Evolutionary conservation across 2,329 filamentous ascomycete species (phyloP), one percentile per base, ranked within the genome.

Genomic region (Exophiala bonariae): DNA sequence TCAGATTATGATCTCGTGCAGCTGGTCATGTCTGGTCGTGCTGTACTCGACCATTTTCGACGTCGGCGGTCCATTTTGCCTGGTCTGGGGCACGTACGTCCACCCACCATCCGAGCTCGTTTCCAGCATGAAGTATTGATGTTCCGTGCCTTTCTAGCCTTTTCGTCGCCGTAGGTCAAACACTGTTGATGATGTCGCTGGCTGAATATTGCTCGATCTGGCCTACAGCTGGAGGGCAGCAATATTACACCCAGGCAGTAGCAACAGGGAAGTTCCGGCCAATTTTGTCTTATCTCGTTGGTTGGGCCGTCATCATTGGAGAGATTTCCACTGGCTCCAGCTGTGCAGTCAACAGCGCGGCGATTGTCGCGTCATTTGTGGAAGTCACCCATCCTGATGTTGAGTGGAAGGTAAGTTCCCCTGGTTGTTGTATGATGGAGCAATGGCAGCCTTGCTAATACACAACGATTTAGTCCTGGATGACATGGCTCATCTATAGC

Each of bases 31-130:
- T 32, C 44, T 54, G 19, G 52, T 54, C n/a, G 49, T 54, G 28
- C 39, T 54, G n/a, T 54, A 54, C 36, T 51, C 48, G 28, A 52
- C 49, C 48, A 54, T 54, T 37, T 54, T 54, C 22, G 52, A 54
- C 35, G 28, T 54, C n/a, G 52, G 52, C 14, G 52, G 52, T 17
- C 52, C 52, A 16, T 44, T 52, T 19, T 38, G 28, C 20, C 35
- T 54, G 17, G 32, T 54, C 20, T 54, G 49, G 48, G 52, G 52
- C 20, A 54, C 52, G 44, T 50, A 33, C 28, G 50, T 41, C 26
- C 17, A 17, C 16, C 31, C 14, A 13, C 20, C 11, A 32, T 14
- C 23, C 30, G 22, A 50, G 11, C 10, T 19, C 20, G 9, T 11
- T 41, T 34, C 17, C 17, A 44, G 47, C 3, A 11, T 26, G 11